A percentile compares a stretch with the other conserved stretches of the same genome.
Evolutionary conservation across 2,329 filamentous ascomycete species (phyloP).

Genomic region (Penicillium sp.): DNA sequence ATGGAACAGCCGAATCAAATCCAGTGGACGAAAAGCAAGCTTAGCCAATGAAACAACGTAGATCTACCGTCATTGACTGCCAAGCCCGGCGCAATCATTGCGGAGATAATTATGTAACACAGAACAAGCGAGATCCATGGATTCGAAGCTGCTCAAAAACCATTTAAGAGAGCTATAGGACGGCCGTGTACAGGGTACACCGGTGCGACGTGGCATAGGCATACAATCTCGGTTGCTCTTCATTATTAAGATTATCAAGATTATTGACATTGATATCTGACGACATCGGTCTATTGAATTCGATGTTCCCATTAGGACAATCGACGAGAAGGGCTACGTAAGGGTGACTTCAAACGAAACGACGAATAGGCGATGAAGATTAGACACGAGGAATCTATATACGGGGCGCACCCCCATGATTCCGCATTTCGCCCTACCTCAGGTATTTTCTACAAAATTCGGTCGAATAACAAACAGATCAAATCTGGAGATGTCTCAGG

Average conservation of each 20-base stretch:
- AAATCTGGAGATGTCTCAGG: conserved; percentile 8
- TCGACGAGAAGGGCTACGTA: background rate
- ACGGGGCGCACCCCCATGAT: background rate
- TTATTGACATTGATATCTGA: background rate
- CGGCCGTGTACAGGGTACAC: conserved; percentile 6
- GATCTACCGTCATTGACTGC: conserved; percentile 12
- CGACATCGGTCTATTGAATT: background rate
- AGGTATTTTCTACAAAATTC: background rate
- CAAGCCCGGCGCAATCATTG: conserved; percentile 8
- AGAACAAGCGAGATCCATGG: conserved; percentile 6
- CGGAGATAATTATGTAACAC: conserved; percentile 23
- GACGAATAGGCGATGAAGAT: conserved; percentile 8
- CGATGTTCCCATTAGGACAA: background rate
- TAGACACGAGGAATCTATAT: conserved; percentile 9
- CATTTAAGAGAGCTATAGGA: background rate
- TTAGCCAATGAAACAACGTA: conserved; percentile 4
- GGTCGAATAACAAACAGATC: background rate
- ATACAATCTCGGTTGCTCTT: background rate
- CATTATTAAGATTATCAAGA: background rate
- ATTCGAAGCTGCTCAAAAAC: conserved; percentile 14
- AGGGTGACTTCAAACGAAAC: background rate
- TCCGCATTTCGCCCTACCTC: conserved; percentile 2
- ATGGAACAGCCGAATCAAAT: background rate
- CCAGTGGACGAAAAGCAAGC: background rate
- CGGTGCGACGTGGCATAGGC: background rate